phyloP scores from a whole-genome alignment of 768 basidiomycete species.

The Boletellus ananas region DNA sequence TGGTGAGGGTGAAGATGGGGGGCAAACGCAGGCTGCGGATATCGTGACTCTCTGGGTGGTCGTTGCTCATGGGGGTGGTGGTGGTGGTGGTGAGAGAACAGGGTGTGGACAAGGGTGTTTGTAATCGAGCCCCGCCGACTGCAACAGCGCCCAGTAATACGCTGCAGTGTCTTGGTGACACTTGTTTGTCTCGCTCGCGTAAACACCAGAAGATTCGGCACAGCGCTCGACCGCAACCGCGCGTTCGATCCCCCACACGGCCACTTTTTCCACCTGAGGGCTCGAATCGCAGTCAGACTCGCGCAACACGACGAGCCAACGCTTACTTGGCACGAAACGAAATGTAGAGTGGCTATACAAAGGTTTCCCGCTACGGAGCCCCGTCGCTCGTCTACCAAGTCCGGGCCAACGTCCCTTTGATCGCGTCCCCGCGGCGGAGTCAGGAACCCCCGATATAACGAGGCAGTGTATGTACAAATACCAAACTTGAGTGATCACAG shows the following conservation, averaged over 20 bases:
- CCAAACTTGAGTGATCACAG: conserved; percentile 14
- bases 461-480: background rate
- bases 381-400: background rate
- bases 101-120: conserved; percentile 7
- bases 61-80: conserved; percentile 20
- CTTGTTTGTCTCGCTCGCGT: conserved; percentile 22
- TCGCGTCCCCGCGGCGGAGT: too few relatives aligned
- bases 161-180: conserved; percentile 5
- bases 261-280: background rate
- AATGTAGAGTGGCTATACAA: background rate
- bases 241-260: conserved; percentile 13
- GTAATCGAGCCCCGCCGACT: conserved; percentile 6
- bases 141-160: background rate
- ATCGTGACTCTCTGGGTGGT: conserved; percentile 9
- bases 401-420: too few relatives aligned
- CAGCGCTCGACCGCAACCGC: background rate
- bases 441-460: too few relatives aligned
- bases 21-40: conserved; percentile 10
- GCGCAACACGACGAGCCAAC: background rate
- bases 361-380: background rate
- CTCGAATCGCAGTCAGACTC: background rate
- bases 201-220: conserved; percentile 31
- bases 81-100: conserved; percentile 15
- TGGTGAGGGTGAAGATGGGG: conserved; percentile 21
- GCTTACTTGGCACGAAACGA: background rate